Evolutionary conservation across 345 rosid genomes (phyloP).

Genomic region (Eucalyptus pauciflora): DNA sequence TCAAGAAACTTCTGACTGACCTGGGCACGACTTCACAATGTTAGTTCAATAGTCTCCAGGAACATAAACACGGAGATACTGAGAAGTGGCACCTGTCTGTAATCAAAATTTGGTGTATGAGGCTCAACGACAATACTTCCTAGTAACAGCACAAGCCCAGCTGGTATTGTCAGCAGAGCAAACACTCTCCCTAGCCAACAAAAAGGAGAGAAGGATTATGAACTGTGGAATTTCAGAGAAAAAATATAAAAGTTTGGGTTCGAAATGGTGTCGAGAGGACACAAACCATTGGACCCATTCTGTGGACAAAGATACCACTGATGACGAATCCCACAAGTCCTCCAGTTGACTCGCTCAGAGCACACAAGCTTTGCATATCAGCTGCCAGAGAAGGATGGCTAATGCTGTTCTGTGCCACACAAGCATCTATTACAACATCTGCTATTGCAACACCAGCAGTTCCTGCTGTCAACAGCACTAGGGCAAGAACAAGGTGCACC

Average conservation of each 20-base stretch:
- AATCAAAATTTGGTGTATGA: conserved; percentile 27
- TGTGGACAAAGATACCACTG: conserved; percentile 52
- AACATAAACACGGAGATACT: background rate
- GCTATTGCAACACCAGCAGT: conserved; percentile 62
- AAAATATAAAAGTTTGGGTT: background rate
- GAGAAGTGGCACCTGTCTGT: conserved; percentile 25
- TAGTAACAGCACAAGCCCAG: conserved; percentile 42
- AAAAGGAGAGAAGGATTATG: background rate
- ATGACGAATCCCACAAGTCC: conserved; percentile 50
- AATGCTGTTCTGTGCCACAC: conserved; percentile 50
- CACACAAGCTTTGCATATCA: conserved; percentile 70
- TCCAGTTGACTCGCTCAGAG: conserved; percentile 44
- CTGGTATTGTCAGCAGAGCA: conserved; percentile 62
- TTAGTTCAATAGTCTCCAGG: background rate
- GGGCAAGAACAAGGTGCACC: conserved; percentile 35
- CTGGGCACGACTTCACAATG: conserved; percentile 8
- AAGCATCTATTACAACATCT: conserved; percentile 70
- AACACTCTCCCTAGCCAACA: conserved; percentile 59
- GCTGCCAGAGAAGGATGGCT: conserved; percentile 56
- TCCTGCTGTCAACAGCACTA: conserved; percentile 31
- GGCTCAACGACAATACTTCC: conserved; percentile 57
- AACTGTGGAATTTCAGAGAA: background rate
- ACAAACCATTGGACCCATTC: conserved; percentile 45
- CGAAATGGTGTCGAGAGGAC: background rate
- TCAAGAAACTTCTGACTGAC: conserved; percentile 43